Evolutionary conservation across 768 basidiomycete genomes (phyloP), one percentile per base, ranked within the genome.

Genomic region (Gymnopilus dilepis): DNA sequence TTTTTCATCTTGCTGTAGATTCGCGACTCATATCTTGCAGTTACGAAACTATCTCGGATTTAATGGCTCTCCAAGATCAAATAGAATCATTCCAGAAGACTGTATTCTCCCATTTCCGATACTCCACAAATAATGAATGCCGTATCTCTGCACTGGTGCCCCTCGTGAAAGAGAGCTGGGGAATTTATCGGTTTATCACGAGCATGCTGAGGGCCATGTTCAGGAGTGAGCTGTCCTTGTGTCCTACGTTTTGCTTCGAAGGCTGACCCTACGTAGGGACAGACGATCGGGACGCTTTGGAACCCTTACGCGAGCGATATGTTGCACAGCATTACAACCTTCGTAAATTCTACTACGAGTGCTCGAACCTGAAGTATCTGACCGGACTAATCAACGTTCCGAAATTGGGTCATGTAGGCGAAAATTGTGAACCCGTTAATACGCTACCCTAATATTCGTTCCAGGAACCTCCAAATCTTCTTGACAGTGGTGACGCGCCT

Each of bases 171-270:
- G 97, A 99, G 77, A 97, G 94, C 68, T 99, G 96, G 88, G 97
- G 97, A 37, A 99, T 99, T 60, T 99, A 99, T 77, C 86, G 94
- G 47, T 99, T 99, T 77, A 96, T 99, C 72, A 99, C 97, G 9
- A 96, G 94, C 77, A 99, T 99, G 97, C 80, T 99, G 73, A 84
- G 97, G 24, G 97, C 97, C 1, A 93, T 99, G 91, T 93, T 97
- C 72, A 82, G 97, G 78, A 81, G 97, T 97, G 70, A 72, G 86
- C 60, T 34, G 12, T 5, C 31, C 31, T 30, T 26, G 45, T 28
- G 4, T 19, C 28, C 12, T 13, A 30, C 6, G 78, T 24, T 40
- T 40, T 21, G 43, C 30, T 47, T 45, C 22, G 40, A 33, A 31
- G 58, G 30, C 21, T 52, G 41, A 40, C 45, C 33, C 30, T 22